These are phyloP conservation scores for Pleurotus citrinopileatus DNA, from an alignment of 768 basidiomycete species.

Conservation along the genomic window DNA sequence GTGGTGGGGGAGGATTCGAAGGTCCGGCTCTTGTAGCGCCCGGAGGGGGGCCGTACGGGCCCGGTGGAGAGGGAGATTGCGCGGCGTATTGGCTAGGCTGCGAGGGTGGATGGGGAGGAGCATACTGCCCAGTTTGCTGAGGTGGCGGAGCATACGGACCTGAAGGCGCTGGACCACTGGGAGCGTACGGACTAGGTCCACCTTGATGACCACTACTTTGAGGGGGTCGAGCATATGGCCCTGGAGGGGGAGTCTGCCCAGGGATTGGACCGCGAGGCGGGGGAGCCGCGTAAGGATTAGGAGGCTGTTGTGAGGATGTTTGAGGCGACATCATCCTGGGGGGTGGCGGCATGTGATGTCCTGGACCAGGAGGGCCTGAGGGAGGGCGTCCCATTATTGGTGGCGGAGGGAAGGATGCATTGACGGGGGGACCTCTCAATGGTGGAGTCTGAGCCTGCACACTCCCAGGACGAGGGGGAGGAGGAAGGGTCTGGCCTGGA, in stretches of 20 bases:
- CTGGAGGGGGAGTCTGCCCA: slow-evolving; percentile 41
- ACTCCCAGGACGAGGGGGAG: slow-evolving; percentile 64
- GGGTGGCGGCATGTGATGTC: slow-evolving; percentile 24
- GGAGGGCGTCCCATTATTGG: slow-evolving; percentile 24
- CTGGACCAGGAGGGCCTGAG: slow-evolving; percentile 22
- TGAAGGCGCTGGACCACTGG: slow-evolving; percentile 41
- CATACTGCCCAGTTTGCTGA: slow-evolving; percentile 18
- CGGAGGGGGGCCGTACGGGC: slow-evolving; percentile 44
- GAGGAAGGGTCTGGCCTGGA: slow-evolving; percentile 51
- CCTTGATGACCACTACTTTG: too few species aligned
- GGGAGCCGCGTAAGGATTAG: slow-evolving; percentile 49
- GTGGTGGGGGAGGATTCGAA: slow-evolving; percentile 25
- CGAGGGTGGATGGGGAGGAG: slow-evolving; percentile 16
- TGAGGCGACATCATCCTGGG: slow-evolving; percentile 46
- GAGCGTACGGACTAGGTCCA: slow-evolving; percentile 29
- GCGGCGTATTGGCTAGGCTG: slow-evolving; percentile 17
- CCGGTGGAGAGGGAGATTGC: slow-evolving; percentile 26
- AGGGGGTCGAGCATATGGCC: slow-evolving; percentile 29
- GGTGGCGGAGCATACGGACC: slow-evolving; percentile 22
- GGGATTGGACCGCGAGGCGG: slow-evolving; percentile 36
- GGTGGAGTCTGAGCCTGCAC: slow-evolving; percentile 47
- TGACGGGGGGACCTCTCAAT: slow-evolving; percentile 26
- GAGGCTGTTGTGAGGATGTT: slow-evolving; percentile 41
- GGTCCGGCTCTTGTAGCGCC: slow-evolving; percentile 22
- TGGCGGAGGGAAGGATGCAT: slow-evolving; percentile 4